Base-by-base conservation (phyloP, 2,329 filamentous ascomycete genomes). In the Ophiosphaerella herpotricha region DNA sequence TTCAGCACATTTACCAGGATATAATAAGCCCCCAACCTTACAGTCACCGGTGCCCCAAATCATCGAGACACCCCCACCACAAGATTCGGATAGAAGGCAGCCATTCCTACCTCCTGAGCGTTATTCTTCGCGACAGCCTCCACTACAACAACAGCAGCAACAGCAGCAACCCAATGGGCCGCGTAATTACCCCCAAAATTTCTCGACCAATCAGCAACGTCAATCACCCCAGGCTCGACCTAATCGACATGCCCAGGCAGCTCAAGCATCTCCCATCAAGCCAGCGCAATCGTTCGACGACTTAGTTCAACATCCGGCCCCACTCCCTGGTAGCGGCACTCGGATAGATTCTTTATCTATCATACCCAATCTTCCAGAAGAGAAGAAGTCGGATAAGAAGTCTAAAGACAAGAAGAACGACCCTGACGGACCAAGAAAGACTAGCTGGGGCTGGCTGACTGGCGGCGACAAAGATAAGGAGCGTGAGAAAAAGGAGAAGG, bases 301-400 rank as follows among this genome's bases (percentile, higher is more conserved):
- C 26, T 81, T 89, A 57, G 79, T 82, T 8, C 82, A 82, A 26
- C 81, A 82, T 52, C 84, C 88, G 3, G 85, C 89, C n/a, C 79
- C 85, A 24, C 74, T 93, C 2, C 86, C 88, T 18, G 88, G 88
- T 11, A 86, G 85, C 48, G 86, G 82, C 7, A 64, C 62, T 12
- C 83, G 89, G 39, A 93, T 90, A 1, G 91, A 94, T 71, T 85
- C 81, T 41, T 77, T 95, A 12, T 91, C 90, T 0, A 88, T 91
- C 59, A 91, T 94, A 43, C 90, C 91, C 0, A 93, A 87, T 0
- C 77, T 89, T 38, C 77, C 77, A 2, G 89, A 72, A 14, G 89
- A 94, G 46, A 88, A 85, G 71, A 90, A 88, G 63, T 64, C 77
- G 0, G 89, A 92, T n/a, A 86, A 85, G 69, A 90, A 87, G 57